Conservation (phyloP, 352 stramenopile species). For the Lagenidium sp. region DNA sequence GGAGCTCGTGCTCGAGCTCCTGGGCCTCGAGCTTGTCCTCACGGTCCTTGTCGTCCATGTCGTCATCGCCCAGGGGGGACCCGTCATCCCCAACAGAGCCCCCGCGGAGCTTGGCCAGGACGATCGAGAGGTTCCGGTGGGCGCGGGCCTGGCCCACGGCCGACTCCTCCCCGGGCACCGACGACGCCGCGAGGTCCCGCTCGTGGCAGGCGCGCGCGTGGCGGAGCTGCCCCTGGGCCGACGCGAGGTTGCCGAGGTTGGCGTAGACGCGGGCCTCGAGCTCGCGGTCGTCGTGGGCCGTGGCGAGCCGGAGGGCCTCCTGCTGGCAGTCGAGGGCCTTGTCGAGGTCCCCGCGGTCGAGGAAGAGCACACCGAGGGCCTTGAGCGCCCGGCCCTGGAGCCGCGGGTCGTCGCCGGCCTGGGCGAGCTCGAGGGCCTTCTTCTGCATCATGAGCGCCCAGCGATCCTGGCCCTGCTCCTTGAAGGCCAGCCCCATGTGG, state of each 20-base stretch:
- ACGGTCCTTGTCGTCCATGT: constrained; percentile 4
- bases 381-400: constrained; percentile 54
- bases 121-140: constrained; percentile 59
- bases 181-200: constrained; percentile 38
- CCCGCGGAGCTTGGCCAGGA: constrained; percentile 39
- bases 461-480: constrained; percentile 35
- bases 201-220: constrained; percentile 54
- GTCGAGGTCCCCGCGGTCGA: constrained; percentile 31
- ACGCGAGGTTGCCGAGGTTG: constrained; percentile 68
- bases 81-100: not conserved
- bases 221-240: constrained; percentile 34
- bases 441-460: constrained; percentile 35
- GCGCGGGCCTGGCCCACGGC: constrained; percentile 40
- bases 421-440: constrained; percentile 35
- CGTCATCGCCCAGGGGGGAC: too few relatives aligned
- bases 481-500: constrained; percentile 58
- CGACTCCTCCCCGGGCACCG: constrained; percentile 27
- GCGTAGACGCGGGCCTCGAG: constrained; percentile 67
- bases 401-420: constrained; percentile 21
- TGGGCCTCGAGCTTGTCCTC: constrained; percentile 19
- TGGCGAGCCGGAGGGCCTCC: constrained; percentile 44
- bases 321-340: constrained; percentile 49
- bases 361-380: constrained; percentile 44
- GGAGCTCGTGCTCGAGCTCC: constrained; percentile 29
- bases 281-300: constrained; percentile 36